phyloP scores from a whole-genome alignment of 2,329 filamentous ascomycete genomes.

The Paecilomyces sp. region DNA sequence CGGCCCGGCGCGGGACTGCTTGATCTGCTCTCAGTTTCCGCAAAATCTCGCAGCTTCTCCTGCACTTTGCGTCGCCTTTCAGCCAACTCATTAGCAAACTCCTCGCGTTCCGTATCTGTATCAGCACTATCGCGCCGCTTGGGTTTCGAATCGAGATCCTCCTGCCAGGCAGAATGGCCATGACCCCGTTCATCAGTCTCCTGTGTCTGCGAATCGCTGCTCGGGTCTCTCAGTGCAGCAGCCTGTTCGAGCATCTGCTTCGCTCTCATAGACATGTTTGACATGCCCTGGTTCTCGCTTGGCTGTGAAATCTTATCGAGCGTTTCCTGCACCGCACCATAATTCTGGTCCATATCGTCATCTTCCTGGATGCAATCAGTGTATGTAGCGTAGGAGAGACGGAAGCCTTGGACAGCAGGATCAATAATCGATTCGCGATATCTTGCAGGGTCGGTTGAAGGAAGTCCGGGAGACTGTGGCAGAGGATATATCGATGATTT shows the following conservation, averaged over 20 bases:
- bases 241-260: conserved; percentile 33
- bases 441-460: conserved; percentile 25
- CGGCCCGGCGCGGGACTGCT: conserved; percentile 33
- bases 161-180: conserved; percentile 35
- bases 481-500: conserved; percentile 69
- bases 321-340: conserved; percentile 8
- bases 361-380: conserved; percentile 50
- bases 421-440: conserved; percentile 14
- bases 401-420: conserved; percentile 26
- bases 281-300: conserved; percentile 7
- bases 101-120: conserved; percentile 42
- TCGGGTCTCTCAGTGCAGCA: conserved; percentile 21
- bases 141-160: conserved; percentile 38
- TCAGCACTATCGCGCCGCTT: conserved; percentile 40
- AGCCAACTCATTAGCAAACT: conserved; percentile 42
- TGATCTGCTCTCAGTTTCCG: conserved; percentile 36
- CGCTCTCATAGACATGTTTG: conserved; percentile 25
- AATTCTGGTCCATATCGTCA: conserved; percentile 39
- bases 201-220: conserved; percentile 2
- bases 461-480: conserved; percentile 29
- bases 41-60: conserved; percentile 39
- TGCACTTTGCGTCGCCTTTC: conserved; percentile 41
- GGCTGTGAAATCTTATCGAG: conserved; percentile 8
- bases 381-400: conserved; percentile 36
- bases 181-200: conserved; percentile 7